Percentiles rank a stretch among this genome's conserved stretches.
phyloP scores from a whole-genome alignment of 306 rosid species.

The Styphnolobium japonicum region DNA sequence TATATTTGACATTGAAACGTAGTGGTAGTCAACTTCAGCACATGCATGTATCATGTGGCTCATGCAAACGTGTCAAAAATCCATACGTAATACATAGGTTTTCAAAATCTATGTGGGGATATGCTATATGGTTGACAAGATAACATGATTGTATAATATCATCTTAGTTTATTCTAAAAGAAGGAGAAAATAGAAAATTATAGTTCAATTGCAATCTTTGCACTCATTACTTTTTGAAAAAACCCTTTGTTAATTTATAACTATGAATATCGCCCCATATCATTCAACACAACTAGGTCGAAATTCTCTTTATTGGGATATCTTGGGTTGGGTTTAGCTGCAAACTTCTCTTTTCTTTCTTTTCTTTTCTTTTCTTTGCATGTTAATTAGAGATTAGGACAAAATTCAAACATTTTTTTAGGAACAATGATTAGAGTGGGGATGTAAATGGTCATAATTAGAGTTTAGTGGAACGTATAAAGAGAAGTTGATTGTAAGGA shows the following conservation, averaged over 20 bases:
- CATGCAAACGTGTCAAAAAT: neutral
- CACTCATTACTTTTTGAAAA: neutral
- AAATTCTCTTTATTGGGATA: neutral
- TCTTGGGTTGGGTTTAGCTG: neutral
- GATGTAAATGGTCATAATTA: no score
- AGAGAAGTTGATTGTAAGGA: no score
- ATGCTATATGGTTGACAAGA: neutral
- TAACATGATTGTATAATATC: neutral
- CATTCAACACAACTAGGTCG: slow-evolving; percentile 1
- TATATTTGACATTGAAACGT: neutral
- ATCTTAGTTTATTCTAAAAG: neutral
- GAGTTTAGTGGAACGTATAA: no score
- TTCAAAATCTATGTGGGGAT: neutral
- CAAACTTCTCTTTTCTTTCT: no score
- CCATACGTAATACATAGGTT: neutral
- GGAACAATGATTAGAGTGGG: no score
- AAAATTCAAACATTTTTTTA: no score
- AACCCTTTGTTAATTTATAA: neutral
- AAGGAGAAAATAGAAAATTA: neutral
- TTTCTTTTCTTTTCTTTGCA: no score
- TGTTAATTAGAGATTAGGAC: no score
- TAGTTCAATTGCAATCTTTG: neutral
- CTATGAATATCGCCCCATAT: neutral
- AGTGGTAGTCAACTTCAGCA: neutral
- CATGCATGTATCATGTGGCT: neutral